Base-by-base conservation (phyloP, 805 yeast species). In the Saccharomycopsis capsularis region DNA sequence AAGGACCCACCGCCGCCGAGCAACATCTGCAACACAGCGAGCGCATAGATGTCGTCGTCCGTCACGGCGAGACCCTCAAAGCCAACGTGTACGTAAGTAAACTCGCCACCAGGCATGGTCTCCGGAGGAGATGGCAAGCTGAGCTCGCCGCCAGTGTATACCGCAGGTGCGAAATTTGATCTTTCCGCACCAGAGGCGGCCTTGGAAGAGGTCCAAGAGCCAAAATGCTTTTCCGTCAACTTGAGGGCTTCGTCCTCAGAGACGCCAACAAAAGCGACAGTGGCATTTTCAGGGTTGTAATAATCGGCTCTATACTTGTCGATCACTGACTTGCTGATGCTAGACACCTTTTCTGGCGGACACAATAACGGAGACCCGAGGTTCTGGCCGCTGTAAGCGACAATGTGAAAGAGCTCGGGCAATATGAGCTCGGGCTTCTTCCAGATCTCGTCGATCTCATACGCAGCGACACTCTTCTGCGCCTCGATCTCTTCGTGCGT, bases 1-100 rank as follows among this genome's bases (percentile, higher is more conserved):
- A 93, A 93, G 1, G 98, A 89, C 3, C 96, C 95, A 50, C 98
- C 99, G 34, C 98, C 97, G 39, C 99, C 99, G 13, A 93, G 69
- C 21, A 91, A 70, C 52, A 90, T 87, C 63, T 93, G 98, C 50
- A 93, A 71, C 1, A 89, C 81, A 1, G 98, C 96, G 36, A 89
- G 69, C 1, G 95, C 95, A 60, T 93, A 93, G 40, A 90, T 79
- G 58, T 93, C 97, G 18, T 86, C 87, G 61, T 85, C 82, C 45
- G 79, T 76, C 29, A 89, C 82, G 1, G 96, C 83, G 2, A 85
- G 71, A 22, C 97, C 95, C 63, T 93, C 91, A 62, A 85, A 93
- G 1, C 85, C 95, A 34, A 93, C 74, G 63, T 87, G 87, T 59
- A 91, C 74, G 63, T 91, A 95, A 53, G 81, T 83, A 54, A 90